Conservation (phyloP, 768 basidiomycete species). For the Tulasnella sp. region DNA sequence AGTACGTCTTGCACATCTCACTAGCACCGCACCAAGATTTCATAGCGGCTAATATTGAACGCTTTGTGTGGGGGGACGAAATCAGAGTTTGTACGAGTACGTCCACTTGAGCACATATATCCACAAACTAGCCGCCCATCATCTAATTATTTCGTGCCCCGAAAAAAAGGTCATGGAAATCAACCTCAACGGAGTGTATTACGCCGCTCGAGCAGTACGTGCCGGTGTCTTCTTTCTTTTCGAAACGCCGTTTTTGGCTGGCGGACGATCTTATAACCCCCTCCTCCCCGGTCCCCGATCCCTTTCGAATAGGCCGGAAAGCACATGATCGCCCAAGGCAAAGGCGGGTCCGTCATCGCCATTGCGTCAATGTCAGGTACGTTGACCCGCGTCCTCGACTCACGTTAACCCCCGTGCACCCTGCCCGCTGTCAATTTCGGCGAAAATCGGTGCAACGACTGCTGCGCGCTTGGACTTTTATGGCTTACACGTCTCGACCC, state of each 20-base stretch:
- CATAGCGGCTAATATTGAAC: neutral
- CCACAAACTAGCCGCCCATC: neutral
- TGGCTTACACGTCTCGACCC: neutral
- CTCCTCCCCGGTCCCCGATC: neutral
- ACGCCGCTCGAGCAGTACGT: conserved; percentile 17
- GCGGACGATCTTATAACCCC: neutral
- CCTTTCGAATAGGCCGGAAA: conserved; percentile 22
- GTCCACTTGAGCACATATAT: neutral
- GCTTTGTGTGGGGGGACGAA: neutral
- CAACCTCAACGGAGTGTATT: conserved; percentile 27
- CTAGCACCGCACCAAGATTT: too few species aligned
- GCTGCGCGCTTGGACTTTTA: neutral
- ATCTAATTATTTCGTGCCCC: neutral
- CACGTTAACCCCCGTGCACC: neutral
- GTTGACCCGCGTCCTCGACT: neutral
- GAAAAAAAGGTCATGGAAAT: conserved; percentile 25
- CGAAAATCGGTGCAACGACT: neutral
- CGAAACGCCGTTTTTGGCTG: neutral
- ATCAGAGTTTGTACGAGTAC: neutral
- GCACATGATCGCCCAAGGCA: conserved; percentile 26
- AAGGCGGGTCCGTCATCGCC: conserved; percentile 26
- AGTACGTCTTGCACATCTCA: conserved; percentile 3
- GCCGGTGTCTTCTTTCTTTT: neutral
- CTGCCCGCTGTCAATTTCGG: neutral
- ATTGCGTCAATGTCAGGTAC: conserved; percentile 28